A percentile compares a stretch with the other conserved stretches of the same genome.
Evolutionary conservation across 768 basidiomycete species (phyloP).

Genomic region (Tricholoma matsutake): DNA sequence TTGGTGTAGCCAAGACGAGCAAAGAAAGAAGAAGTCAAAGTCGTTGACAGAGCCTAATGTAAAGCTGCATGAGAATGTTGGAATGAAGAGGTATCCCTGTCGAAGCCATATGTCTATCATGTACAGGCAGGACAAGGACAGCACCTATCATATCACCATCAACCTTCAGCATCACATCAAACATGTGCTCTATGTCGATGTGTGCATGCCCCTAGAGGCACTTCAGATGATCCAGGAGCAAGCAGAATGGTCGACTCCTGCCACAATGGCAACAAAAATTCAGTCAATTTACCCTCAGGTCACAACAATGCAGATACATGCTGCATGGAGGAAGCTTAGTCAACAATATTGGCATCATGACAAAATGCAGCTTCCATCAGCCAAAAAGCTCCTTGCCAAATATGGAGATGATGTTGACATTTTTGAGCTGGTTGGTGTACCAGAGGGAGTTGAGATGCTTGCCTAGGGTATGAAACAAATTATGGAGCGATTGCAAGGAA

Average conservation of each 20-base stretch:
- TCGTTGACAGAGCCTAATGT: conserved; percentile 14
- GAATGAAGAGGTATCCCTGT: conserved; percentile 26
- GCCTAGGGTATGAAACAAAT: no score
- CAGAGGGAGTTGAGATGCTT: no score
- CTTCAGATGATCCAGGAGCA: conserved; percentile 20
- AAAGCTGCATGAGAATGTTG: conserved; percentile 18
- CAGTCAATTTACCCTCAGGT: conserved; percentile 27
- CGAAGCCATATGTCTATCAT: conserved; percentile 5
- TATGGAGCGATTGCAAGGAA: not conserved
- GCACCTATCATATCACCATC: not conserved
- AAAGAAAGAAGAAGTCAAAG: conserved; percentile 17
- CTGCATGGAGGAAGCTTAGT: conserved; percentile 25
- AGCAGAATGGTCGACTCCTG: conserved; percentile 22
- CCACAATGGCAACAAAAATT: conserved; percentile 27
- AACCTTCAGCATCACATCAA: not conserved
- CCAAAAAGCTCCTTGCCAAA: not conserved
- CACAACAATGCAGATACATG: conserved; percentile 21
- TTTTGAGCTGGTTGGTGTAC: no score
- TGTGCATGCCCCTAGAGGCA: conserved; percentile 20
- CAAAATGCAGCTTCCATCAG: conserved; percentile 19
- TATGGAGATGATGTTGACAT: no score
- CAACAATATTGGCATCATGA: conserved; percentile 21
- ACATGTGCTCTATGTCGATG: conserved; percentile 20
- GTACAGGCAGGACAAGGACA: not conserved
- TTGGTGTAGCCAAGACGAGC: conserved; percentile 29